Percentiles rank a stretch among this genome's conserved stretches.
Conservation (phyloP, 768 basidiomycete species). For the Russula olivacea region DNA sequence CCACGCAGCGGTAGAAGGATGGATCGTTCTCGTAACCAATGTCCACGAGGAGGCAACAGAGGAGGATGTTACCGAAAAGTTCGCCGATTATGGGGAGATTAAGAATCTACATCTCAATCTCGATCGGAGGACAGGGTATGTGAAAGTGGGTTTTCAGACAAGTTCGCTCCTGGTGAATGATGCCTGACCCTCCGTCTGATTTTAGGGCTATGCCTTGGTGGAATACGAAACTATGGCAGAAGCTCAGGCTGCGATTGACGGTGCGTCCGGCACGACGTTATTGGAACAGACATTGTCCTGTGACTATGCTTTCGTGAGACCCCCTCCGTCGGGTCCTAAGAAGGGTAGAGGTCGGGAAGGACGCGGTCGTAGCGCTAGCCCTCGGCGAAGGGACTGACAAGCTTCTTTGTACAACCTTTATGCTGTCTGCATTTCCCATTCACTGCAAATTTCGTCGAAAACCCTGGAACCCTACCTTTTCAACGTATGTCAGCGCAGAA, state of each 20-base stretch:
- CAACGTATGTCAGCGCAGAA: too few relatives aligned
- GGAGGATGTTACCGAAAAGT: conserved; percentile 94
- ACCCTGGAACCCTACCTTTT: background rate
- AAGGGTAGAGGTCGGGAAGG: conserved; percentile 64
- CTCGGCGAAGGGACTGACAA: conserved; percentile 44
- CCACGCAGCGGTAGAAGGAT: conserved; percentile 86
- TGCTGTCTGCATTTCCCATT: background rate
- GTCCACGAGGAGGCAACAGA: conserved; percentile 98
- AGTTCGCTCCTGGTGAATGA: background rate
- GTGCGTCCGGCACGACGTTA: conserved; percentile 74
- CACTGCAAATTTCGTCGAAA: background rate
- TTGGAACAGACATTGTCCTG: conserved; percentile 85
- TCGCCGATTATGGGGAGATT: conserved; percentile 94
- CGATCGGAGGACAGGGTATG: conserved; percentile 95
- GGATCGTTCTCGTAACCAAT: conserved; percentile 95
- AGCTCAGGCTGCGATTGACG: conserved; percentile 90
- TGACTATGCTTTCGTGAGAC: conserved; percentile 89
- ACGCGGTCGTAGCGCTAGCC: conserved; percentile 73
- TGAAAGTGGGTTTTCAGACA: conserved; percentile 63
- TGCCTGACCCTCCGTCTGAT: background rate
- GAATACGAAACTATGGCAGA: conserved; percentile 96
- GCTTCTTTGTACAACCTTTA: conserved; percentile 11
- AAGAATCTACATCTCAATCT: conserved; percentile 97
- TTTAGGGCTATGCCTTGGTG: conserved; percentile 92
- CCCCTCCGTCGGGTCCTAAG: conserved; percentile 74